Evolutionary conservation across 495 filamentous ascomycete species (phyloP).

Genomic region (Hyaloscypha finlandica): DNA sequence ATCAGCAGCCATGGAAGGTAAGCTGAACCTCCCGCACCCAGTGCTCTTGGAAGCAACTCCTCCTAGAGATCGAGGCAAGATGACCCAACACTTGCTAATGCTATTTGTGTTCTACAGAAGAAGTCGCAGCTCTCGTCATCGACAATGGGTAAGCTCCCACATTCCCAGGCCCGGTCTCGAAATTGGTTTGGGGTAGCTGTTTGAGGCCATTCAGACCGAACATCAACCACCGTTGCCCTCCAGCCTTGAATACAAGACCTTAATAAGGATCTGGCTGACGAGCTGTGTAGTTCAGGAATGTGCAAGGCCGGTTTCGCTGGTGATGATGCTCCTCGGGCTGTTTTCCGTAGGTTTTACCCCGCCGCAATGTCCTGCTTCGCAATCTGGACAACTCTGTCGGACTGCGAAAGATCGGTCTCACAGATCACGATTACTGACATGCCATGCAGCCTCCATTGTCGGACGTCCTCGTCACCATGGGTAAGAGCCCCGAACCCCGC

Average conservation of each 20-base stretch:
- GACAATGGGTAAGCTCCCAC: slow-evolving; percentile 95
- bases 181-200: slow-evolving; percentile 29
- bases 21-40: slow-evolving; percentile 42
- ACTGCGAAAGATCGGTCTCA: not conserved
- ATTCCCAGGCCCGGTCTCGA: slow-evolving; percentile 28
- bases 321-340: slow-evolving; percentile 99
- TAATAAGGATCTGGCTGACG: slow-evolving; percentile 46
- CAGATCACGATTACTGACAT: slow-evolving; percentile 20
- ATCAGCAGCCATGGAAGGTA: slow-evolving; percentile 77
- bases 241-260: slow-evolving; percentile 5
- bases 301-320: slow-evolving; percentile 99
- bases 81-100: slow-evolving; percentile 51
- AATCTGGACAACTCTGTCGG: not conserved
- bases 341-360: slow-evolving; percentile 88
- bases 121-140: slow-evolving; percentile 99
- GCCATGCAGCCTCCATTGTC: slow-evolving; percentile 85
- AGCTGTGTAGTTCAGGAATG: slow-evolving; percentile 88
- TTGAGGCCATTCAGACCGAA: slow-evolving; percentile 11
- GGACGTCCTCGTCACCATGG: slow-evolving; percentile 99
- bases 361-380: not conserved
- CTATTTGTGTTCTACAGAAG: slow-evolving; percentile 66
- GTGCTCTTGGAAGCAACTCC: slow-evolving; percentile 34
- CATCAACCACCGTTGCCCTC: slow-evolving; percentile 10
- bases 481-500: slow-evolving; percentile 56
- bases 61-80: not conserved